Base-by-base conservation (phyloP, 257 asterid species). In the Osmanthus fragrans region DNA sequence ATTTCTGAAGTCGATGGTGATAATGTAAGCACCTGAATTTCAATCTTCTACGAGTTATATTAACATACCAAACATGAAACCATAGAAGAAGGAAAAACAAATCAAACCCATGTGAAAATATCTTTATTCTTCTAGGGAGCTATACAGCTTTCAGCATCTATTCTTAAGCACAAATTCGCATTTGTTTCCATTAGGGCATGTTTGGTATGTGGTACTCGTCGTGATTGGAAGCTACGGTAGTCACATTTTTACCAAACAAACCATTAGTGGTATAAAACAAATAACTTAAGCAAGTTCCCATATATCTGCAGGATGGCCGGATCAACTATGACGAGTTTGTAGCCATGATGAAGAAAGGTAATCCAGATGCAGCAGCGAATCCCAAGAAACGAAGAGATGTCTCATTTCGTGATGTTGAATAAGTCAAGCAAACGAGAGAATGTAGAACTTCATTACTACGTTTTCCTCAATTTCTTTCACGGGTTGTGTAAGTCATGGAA, bases 331-430 rank as follows among this genome's bases (percentile, higher is more conserved):
- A 92, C 8, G 98, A 94, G 73, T 94, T 94, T 64, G 85, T 85
- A 66, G 96, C 96, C 65, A 92, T 94, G 97, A 94, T 90, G 98
- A 92, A 79, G 90, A 92, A 90, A 86, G 96, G 97, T n/a, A 79
- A 89, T 73, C 95, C 92, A 32, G 97, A 92, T 16, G 85, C 83
- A 75, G 86, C 83, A 56, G 84, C 77, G n/a, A 88, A 88, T 74
- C 89, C 87, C 40, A 94, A 90, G 88, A 92, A 90, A 83, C 77
- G 96, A 66, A 77, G 96, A 72, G 94, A 85, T 42, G 82, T 90
- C 72, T 88, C 73, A 77, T 77, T 77, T 69, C 81, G 73, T 81
- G 75, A 75, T 74, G 15, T 30, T 30, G 74, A 72, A 34, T 32
- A 72, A 47, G 71, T 74, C 30, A 29, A 37, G 66, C 66, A 21